Base-by-base conservation (phyloP, 192 early-diverging fungal species). In the Phlyctochytrium bullatum region DNA sequence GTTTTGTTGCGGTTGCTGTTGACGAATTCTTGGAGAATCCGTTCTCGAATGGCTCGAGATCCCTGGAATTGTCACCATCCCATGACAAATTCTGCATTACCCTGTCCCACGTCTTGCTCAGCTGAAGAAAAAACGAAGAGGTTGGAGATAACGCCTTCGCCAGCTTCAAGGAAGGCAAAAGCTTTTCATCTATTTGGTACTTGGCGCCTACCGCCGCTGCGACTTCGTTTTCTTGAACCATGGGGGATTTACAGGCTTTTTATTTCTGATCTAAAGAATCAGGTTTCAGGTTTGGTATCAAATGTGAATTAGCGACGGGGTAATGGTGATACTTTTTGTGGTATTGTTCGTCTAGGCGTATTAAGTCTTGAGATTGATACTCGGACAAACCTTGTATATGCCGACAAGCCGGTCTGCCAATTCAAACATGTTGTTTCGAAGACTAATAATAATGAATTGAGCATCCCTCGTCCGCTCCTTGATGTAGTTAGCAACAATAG, bases 351-450 rank as follows among this genome's bases (percentile, higher is more conserved):
- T 96, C 83, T 84, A 29, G 2, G 56, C 28, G 34, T 6, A n/a
- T n/a, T 28, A 61, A 52, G 36, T 36, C 3, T 34, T 34, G 30
- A 20, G 54, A 40, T 62, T 61, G 64, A n/a, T n/a, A n/a, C n/a
- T n/a, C n/a, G n/a, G n/a, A n/a, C n/a, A n/a, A 71, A 84, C 83
- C 80, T 99, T 99, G 78, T 99, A 98, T 47, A 99, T 96, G 50
- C 97, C 97, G 2, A 99, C 91, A 23, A 99, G 79, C n/a, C 94
- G 88, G 74, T 98, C 96, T 0, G 96, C 97, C 20, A 98, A 83
- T 79, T 99, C 97, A 88, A 99, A 99, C 96, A 99, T 99, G 73
- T 99, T 96, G 83, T 99, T 97, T 61, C 97, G 83, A 64, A 99
- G 81, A 69, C 92, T 94, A 73, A 99, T 97, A 67, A 99, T 96